Base-by-base conservation (phyloP, 371 early-diverging fungal genomes). In the Apophysomyces ossiformis region DNA sequence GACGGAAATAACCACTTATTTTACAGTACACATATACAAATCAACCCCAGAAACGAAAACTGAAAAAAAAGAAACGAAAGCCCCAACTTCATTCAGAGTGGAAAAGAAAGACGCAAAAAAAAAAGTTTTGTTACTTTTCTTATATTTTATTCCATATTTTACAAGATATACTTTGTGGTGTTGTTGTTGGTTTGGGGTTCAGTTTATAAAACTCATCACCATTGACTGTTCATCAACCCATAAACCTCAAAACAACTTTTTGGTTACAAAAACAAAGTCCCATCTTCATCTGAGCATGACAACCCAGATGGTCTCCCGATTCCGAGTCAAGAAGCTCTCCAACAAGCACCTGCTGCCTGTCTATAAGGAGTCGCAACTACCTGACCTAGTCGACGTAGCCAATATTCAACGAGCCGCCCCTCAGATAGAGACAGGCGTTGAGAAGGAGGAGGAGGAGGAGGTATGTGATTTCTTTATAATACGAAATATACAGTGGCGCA, bases 251-350 rank as follows among this genome's bases (percentile, higher is more conserved):
- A 43, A 47, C 59, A 26, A 18, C 39, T 26, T 26, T 26, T 26
- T 26, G 32, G 32, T 26, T 26, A 37, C 7, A n/a, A 26, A 35
- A 64, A 57, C 37, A 35, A 41, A 38, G 59, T 60, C 56, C 56
- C 13, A 63, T 21, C 39, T 39, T 62, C 58, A 67, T 61, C 58
- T 57, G 59, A 61, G 35, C 60, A 66, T 61, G 66, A 63, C 69
- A 47, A 68, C 69, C 66, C 69, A 77, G 76, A 84, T 83, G 72
- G 86, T 83, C 61, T 83, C 89, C 64, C 86, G 93, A 75, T 92
- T 97, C 81, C 85, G 98, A 70, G 90, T 90, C 67, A 89, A 96
- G 69, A 96, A 96, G 83, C 87, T 98, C 70, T 95, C 96, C 75
- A 81, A 86, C 65, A 93, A 93, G 75, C 89, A 91, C 77, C 79